Evolutionary conservation across 169 alveolate species (phyloP).

Genomic region (Cyclospora cayetanensis): DNA sequence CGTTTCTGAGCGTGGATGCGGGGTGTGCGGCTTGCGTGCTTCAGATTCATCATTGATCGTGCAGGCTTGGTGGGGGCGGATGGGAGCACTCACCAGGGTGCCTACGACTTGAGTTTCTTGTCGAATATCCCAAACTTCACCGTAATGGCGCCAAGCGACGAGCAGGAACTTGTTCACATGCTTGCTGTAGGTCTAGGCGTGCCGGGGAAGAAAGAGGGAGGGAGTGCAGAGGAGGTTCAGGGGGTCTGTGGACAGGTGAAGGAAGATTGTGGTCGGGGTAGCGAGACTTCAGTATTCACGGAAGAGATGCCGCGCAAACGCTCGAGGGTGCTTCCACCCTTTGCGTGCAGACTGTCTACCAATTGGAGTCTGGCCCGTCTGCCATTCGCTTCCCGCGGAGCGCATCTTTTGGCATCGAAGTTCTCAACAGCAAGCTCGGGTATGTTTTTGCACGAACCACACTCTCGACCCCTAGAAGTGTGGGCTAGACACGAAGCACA

Average conservation of each 20-base stretch:
- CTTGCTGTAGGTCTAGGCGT: conserved; percentile 42
- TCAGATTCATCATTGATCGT: no score
- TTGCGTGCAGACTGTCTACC: conserved; percentile 63
- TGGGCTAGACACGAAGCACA: background rate
- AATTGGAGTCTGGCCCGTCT: conserved; percentile 64
- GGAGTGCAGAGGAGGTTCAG: no score
- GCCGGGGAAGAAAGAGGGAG: no score
- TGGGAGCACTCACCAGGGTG: conserved; percentile 91
- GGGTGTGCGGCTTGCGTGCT: no score
- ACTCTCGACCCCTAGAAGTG: background rate
- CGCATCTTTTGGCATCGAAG: conserved; percentile 47
- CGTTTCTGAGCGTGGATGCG: no score
- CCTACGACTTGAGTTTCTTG: conserved; percentile 84
- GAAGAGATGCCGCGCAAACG: no score
- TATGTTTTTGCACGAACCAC: background rate
- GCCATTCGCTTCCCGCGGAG: conserved; percentile 68
- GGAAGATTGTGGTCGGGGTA: background rate
- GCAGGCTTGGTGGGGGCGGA: conserved; percentile 90
- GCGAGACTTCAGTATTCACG: no score
- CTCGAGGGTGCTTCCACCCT: no score
- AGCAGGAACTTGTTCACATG: conserved; percentile 78
- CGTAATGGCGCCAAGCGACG: conserved; percentile 86
- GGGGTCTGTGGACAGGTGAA: background rate
- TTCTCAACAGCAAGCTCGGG: conserved; percentile 56
- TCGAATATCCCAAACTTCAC: conserved; percentile 82